Base-by-base conservation (phyloP, 1,284 basidiomycete genomes). In the Grifola frondosa region DNA sequence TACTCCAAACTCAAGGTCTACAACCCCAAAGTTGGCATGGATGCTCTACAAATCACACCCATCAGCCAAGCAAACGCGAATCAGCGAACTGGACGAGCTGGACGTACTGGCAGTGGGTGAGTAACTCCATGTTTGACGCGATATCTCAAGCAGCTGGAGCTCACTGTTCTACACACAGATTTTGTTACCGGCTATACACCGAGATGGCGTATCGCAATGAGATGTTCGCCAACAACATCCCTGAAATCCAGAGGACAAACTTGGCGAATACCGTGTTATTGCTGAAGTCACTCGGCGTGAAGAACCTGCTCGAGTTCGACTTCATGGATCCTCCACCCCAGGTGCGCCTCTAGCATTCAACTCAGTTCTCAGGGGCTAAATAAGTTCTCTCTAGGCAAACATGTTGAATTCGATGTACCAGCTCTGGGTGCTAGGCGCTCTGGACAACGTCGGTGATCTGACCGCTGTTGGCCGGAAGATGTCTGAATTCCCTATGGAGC, bases 321-420 rank as follows among this genome's bases (percentile, higher is more conserved):
- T 99, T 99, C 63, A 98, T 99, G 96, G 97, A 99, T 61, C 94
- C 96, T 2, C 97, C 97, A 17, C 96, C 96, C 70, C 71, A 95
- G 84, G 80, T 81, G 53, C 37, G 81, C n/a, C n/a, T n/a, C n/a
- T n/a, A n/a, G n/a, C n/a, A n/a, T n/a, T 77, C 35, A 74, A 74
- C 51, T 67, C 74, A 59, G 75, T 77, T 49, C 71, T 53, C 71
- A 71, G 4, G 72, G 69, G 8, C 71, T 69, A 19, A 32, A 28
- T 34, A 9, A 37, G 11, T 39, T 21, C 46, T 32, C 13, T 44
- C 2, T 55, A 91, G 82, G 90, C 89, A 47, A 96, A 96, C 62
- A 96, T 95, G 55, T 73, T 96, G 36, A 97, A 97, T 63, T 97
- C 93, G 3, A 98, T 98, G 95, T 98, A 98, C 65, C 95, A 98